Evolutionary conservation across 2,329 filamentous ascomycete species (phyloP).

Genomic region (Clarireedia sp.): DNA sequence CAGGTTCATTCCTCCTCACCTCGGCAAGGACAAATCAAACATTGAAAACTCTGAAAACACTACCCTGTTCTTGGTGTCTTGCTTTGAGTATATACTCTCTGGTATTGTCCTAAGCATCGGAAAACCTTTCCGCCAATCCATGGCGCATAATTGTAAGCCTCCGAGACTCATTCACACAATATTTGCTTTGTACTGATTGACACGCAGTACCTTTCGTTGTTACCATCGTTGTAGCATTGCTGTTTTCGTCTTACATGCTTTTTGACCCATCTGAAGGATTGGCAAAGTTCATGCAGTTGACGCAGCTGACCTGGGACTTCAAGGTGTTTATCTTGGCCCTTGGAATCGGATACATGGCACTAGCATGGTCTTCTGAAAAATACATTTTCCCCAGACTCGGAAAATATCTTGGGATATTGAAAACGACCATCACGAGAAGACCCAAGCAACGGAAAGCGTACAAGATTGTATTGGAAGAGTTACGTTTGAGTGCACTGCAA

Average conservation of each 20-base stretch:
- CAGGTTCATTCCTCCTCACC: slow-evolving; percentile 69
- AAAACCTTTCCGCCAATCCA: slow-evolving; percentile 75
- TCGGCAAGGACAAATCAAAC: slow-evolving; percentile 73
- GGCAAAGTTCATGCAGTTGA: slow-evolving; percentile 74
- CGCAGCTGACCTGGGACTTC: slow-evolving; percentile 64
- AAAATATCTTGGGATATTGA: slow-evolving; percentile 54
- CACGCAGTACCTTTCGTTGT: slow-evolving; percentile 69
- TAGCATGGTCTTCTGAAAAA: slow-evolving; percentile 66
- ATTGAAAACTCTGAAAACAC: slow-evolving; percentile 92
- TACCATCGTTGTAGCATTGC: slow-evolving; percentile 62
- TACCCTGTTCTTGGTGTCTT: slow-evolving; percentile 78
- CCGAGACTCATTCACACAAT: neutral
- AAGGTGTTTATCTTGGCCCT: slow-evolving; percentile 63
- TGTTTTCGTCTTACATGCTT: slow-evolving; percentile 72
- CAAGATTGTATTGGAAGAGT: slow-evolving; percentile 68
- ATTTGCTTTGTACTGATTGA: slow-evolving; percentile 5
- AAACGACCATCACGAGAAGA: slow-evolving; percentile 47
- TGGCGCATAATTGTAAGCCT: slow-evolving; percentile 67
- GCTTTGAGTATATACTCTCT: slow-evolving; percentile 90
- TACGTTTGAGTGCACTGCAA: slow-evolving; percentile 33
- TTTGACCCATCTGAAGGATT: slow-evolving; percentile 65
- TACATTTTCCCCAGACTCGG: slow-evolving; percentile 63
- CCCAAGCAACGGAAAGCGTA: slow-evolving; percentile 80
- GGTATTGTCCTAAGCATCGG: slow-evolving; percentile 89
- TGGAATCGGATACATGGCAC: slow-evolving; percentile 58